A percentile compares a stretch with the other conserved stretches of the same genome.
Evolutionary conservation across 2,329 filamentous ascomycete genomes (phyloP).

Genomic region (Diaporthe humulicola): DNA sequence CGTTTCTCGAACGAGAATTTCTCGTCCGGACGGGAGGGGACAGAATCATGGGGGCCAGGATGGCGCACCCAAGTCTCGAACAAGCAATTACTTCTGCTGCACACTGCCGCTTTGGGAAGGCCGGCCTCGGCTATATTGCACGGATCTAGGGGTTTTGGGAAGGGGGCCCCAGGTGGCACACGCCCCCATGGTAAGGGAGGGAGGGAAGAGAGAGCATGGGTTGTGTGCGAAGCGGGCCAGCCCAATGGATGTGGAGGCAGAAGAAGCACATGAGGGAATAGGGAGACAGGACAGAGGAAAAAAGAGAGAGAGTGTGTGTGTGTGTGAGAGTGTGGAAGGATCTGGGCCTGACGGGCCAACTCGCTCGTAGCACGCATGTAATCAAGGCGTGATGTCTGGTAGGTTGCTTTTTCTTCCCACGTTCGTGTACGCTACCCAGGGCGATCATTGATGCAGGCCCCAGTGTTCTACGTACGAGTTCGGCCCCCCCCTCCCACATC

Average conservation of each 20-base stretch:
- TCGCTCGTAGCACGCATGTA: background rate
- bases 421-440: constrained; percentile 13
- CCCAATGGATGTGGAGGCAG: constrained; percentile 20
- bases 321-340: constrained; percentile 1
- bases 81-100: constrained; percentile 33
- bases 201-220: background rate
- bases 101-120: constrained; percentile 35
- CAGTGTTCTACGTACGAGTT: background rate
- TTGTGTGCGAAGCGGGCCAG: background rate
- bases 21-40: background rate
- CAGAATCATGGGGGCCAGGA: background rate
- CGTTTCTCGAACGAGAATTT: background rate
- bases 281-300: background rate
- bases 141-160: background rate
- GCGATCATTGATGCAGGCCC: constrained; percentile 13
- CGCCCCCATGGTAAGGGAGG: background rate
- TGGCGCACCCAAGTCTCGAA: constrained; percentile 3
- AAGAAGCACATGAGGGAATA: background rate
- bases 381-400: constrained; percentile 18
- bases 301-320: background rate
- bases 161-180: constrained; percentile 5
- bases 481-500: background rate
- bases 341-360: background rate
- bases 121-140: constrained; percentile 7
- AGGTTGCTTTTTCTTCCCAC: background rate